Evolutionary conservation across 2,329 filamentous ascomycete genomes (phyloP).

Genomic region (Fusarium illudens): DNA sequence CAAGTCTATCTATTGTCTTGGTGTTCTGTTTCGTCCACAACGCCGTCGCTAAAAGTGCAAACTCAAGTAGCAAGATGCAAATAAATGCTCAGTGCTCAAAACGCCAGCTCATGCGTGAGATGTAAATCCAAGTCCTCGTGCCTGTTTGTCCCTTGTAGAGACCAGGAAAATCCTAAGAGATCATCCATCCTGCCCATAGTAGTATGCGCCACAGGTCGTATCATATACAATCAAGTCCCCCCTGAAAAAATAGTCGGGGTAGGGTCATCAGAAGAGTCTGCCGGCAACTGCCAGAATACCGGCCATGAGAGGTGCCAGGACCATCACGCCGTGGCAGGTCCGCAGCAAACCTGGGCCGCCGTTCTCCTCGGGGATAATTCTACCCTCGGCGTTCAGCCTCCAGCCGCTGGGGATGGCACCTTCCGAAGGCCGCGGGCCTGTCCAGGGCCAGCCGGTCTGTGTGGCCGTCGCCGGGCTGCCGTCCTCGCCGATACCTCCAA

Average conservation of each 20-base stretch:
- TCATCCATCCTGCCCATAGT: neutral
- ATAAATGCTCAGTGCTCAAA: slow-evolving; percentile 6
- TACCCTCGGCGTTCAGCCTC: slow-evolving; percentile 80
- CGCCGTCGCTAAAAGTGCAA: slow-evolving; percentile 29
- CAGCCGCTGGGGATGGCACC: slow-evolving; percentile 78
- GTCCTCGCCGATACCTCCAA: slow-evolving; percentile 71
- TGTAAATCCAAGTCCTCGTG: slow-evolving; percentile 11
- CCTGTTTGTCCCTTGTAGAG: neutral
- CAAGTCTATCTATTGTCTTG: slow-evolving; percentile 6
- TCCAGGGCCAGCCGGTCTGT: slow-evolving; percentile 75
- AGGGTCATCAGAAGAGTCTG: slow-evolving; percentile 30
- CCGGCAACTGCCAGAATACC: slow-evolving; percentile 39
- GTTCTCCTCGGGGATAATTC: slow-evolving; percentile 72
- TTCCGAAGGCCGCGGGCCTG: slow-evolving; percentile 60
- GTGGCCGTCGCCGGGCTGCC: slow-evolving; percentile 61
- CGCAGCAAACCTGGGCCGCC: slow-evolving; percentile 51
- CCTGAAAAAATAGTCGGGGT: neutral
- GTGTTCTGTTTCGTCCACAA: slow-evolving; percentile 6
- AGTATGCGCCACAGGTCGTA: neutral
- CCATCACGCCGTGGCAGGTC: slow-evolving; percentile 35
- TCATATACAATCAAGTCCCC: slow-evolving; percentile 17
- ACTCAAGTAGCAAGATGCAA: slow-evolving; percentile 8
- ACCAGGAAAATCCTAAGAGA: neutral
- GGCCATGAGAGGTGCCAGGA: slow-evolving; percentile 41
- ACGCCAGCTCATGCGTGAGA: slow-evolving; percentile 21